A percentile compares a stretch with the other conserved stretches of the same genome.
These are phyloP conservation scores for Bipolaris cookei DNA, from an alignment of 2,329 filamentous ascomycete genomes.

Conservation along the genomic window DNA sequence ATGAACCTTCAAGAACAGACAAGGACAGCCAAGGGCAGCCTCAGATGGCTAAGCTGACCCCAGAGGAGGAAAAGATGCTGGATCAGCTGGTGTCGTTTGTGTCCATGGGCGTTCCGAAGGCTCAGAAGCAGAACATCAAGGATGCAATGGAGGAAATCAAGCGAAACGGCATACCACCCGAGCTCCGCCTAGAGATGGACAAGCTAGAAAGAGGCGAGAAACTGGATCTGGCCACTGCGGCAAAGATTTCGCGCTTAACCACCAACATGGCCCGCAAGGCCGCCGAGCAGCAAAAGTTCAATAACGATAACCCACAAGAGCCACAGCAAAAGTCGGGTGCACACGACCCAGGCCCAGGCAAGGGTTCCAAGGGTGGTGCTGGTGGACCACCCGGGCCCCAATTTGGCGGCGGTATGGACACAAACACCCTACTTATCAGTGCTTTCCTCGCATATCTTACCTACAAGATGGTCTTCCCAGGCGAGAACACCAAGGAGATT, in stretches of 20 bases:
- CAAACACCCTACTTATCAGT: conserved; percentile 62
- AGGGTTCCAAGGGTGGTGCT: conserved; percentile 34
- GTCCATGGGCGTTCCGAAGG: conserved; percentile 65
- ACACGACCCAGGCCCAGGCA: conserved; percentile 53
- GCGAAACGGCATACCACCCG: conserved; percentile 71
- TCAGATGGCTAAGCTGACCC: conserved; percentile 56
- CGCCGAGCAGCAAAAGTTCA: conserved; percentile 48
- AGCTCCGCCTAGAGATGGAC: conserved; percentile 69
- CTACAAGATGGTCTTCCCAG: conserved; percentile 66
- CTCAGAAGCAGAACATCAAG: conserved; percentile 66
- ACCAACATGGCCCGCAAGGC: conserved; percentile 62
- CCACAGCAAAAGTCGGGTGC: conserved; percentile 53
- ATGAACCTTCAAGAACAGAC: conserved; percentile 35
- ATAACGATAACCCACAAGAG: conserved; percentile 35
- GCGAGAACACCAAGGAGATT: conserved; percentile 76
- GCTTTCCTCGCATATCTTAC: conserved; percentile 67
- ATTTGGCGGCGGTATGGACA: conserved; percentile 55
- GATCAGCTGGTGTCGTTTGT: conserved; percentile 63
- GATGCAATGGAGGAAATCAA: conserved; percentile 68
- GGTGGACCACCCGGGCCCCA: conserved; percentile 26
- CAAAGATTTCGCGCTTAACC: conserved; percentile 65
- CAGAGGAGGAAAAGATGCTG: conserved; percentile 64
- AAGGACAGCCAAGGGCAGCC: conserved; percentile 52
- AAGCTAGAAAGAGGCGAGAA: conserved; percentile 57
- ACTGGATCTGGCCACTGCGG: conserved; percentile 62